Conservation (phyloP, 176 grass and related monocot species). For the Cocos nucifera region DNA sequence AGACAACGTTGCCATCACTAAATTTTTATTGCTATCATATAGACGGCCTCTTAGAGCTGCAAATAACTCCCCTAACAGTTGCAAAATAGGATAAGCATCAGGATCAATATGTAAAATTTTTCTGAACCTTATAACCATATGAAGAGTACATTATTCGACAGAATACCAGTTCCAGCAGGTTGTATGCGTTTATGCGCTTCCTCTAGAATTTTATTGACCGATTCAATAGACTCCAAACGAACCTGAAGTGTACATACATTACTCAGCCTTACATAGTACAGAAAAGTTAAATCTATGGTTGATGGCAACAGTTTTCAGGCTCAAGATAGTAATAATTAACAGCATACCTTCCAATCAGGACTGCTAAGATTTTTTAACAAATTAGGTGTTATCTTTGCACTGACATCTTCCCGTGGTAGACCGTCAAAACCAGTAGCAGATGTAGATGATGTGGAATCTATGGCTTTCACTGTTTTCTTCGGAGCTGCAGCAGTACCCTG, state of each 20-base stretch:
- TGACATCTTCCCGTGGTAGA: slow-evolving; percentile 89
- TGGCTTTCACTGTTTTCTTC: slow-evolving; percentile 63
- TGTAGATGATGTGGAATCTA: slow-evolving; percentile 41
- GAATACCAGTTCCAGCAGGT: slow-evolving; percentile 74
- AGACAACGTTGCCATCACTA: slow-evolving; percentile 79
- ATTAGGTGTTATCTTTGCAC: slow-evolving; percentile 77
- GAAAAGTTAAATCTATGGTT: too few relatives aligned
- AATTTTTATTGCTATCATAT: slow-evolving; percentile 95
- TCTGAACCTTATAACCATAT: too few relatives aligned
- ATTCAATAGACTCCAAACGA: slow-evolving; percentile 81
- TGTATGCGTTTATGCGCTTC: slow-evolving; percentile 98
- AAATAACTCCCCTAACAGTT: slow-evolving; percentile 80
- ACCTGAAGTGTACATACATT: slow-evolving; percentile 23
- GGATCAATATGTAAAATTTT: not conserved
- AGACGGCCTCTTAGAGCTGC: slow-evolving; percentile 69
- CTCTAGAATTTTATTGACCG: slow-evolving; percentile 84
- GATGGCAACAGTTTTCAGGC: too few relatives aligned
- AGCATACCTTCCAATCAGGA: slow-evolving; percentile 89
- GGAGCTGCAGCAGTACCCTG: slow-evolving; percentile 69
- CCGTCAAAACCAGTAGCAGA: slow-evolving; percentile 67
- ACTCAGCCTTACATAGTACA: too few relatives aligned
- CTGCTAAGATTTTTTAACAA: slow-evolving; percentile 80
- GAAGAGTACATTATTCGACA: not conserved
- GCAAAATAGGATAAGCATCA: not conserved
- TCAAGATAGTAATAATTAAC: too few relatives aligned